phyloP scores from a whole-genome alignment of 495 filamentous ascomycete species.

The Aspergillus ellipticus region DNA sequence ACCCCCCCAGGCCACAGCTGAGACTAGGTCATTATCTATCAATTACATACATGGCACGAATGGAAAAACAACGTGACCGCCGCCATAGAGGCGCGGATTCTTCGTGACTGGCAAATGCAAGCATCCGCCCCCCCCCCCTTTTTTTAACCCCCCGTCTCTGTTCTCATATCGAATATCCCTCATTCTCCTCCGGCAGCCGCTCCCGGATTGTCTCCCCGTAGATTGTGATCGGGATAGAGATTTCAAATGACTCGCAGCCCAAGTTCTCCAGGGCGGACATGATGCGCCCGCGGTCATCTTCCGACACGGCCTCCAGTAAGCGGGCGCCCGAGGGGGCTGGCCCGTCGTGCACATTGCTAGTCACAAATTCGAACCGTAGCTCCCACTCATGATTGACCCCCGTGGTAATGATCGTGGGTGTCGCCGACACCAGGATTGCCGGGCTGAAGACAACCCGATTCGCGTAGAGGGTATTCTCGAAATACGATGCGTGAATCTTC shows the following conservation, averaged over 20 bases:
- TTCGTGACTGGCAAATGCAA: no score
- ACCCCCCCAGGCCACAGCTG: no score
- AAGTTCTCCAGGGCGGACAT: constrained; percentile 71
- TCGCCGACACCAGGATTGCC: constrained; percentile 73
- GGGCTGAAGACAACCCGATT: constrained; percentile 74
- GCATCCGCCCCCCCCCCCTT: no score
- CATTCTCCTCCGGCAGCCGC: constrained; percentile 40
- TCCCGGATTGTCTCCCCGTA: constrained; percentile 66
- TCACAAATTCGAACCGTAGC: constrained; percentile 84
- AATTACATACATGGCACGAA: no score
- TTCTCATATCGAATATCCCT: constrained; percentile 43
- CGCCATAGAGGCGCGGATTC: no score
- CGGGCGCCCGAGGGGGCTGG: constrained; percentile 33
- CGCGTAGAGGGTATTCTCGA: constrained; percentile 77
- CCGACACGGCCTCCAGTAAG: constrained; percentile 51
- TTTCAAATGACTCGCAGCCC: constrained; percentile 84
- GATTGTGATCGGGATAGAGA: constrained; percentile 75
- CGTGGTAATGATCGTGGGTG: constrained; percentile 84
- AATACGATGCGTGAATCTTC: constrained; percentile 67
- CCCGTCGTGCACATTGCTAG: constrained; percentile 43
- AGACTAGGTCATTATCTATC: no score
- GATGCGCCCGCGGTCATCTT: constrained; percentile 72
- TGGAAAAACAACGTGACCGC: neutral
- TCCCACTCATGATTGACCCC: constrained; percentile 84
- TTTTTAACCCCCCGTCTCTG: neutral